Evolutionary conservation across 2,329 filamentous ascomycete genomes (phyloP).

Genomic region (Exophiala aquamarina): DNA sequence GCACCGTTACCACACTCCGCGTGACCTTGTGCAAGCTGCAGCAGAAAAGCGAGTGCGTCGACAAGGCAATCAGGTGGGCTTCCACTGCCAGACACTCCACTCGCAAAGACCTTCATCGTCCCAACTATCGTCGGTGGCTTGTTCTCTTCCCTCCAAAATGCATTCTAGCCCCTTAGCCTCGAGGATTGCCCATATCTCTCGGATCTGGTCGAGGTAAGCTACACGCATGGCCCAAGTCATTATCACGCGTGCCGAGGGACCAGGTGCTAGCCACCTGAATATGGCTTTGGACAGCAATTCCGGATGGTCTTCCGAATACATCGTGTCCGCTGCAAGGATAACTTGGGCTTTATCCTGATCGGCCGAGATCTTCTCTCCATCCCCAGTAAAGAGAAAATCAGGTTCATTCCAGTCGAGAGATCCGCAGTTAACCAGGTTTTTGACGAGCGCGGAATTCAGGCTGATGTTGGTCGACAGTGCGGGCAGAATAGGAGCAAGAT

Average conservation of each 20-base stretch:
- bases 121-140: slow-evolving; percentile 48
- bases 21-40: too few relatives aligned
- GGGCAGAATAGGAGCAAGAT: slow-evolving; percentile 76
- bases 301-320: slow-evolving; percentile 44
- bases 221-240: slow-evolving; percentile 42
- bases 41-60: too few relatives aligned
- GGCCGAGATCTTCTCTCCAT: slow-evolving; percentile 10
- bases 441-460: slow-evolving; percentile 62
- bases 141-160: slow-evolving; percentile 45
- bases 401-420: slow-evolving; percentile 41
- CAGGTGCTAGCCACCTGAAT: slow-evolving; percentile 35
- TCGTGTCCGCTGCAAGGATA: slow-evolving; percentile 43
- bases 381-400: slow-evolving; percentile 19
- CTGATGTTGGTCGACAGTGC: slow-evolving; percentile 74
- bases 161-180: slow-evolving; percentile 39
- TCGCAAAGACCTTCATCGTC: slow-evolving; percentile 46
- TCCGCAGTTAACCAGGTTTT: slow-evolving; percentile 73
- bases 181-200: slow-evolving; percentile 42
- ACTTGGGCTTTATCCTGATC: slow-evolving; percentile 33
- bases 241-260: slow-evolving; percentile 34
- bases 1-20: too few relatives aligned
- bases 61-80: slow-evolving; percentile 7
- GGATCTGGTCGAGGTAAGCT: slow-evolving; percentile 44
- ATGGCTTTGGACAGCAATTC: slow-evolving; percentile 37
- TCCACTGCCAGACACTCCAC: slow-evolving; percentile 51